Evolutionary conservation across 208 protist genomes (phyloP), one percentile per base, ranked within the genome.

Genomic region (Porcisia deanei): DNA sequence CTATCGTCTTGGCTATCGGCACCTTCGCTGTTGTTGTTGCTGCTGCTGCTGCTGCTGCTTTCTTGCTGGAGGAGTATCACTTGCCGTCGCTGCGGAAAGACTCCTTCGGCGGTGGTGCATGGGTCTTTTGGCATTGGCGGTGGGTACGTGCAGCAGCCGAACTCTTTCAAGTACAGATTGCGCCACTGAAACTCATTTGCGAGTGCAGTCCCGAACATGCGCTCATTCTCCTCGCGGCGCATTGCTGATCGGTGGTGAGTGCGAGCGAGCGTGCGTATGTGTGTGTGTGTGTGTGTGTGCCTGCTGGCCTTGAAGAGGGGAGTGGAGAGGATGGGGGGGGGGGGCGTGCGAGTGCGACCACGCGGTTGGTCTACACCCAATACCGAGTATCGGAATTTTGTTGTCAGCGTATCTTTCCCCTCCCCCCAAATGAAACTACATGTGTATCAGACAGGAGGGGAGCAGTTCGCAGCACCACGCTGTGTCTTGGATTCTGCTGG

Each of bases 101-200:
- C 82, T 69, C 55, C 77, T 25, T 55, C 80, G 61, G 69, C 79
- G 12, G 86, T 92, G 25, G 83, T 90, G 69, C 76, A 85, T 0
- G 85, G 88, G 63, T 94, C 85, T 52, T 85, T 86, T 7, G 90
- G 86, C 65, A 94, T 84, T 18, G 90, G 92, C 9, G 92, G 92
- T 8, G 89, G 73, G 66, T 96, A 96, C 37, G 89, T 91, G 80
- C 88, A 92, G 54, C 79, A 65, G 39, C 90, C 89, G 63, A 86
- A 94, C 83, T 91, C 68, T 49, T 87, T 88, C 49, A 91, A 45
- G 75, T 96, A 96, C 18, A 96, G 66, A 57, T 96, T 96, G 43
- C 85, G 79, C 90, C 92, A 96, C 67, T 96, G 92, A 64, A 92
- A 96, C 71, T 93, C 92, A 79, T 94, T 96, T 39, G 81, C 45